These are phyloP conservation scores for Colletotrichum lupini DNA, from an alignment of 2,329 filamentous ascomycete species.

Conservation along the genomic window DNA sequence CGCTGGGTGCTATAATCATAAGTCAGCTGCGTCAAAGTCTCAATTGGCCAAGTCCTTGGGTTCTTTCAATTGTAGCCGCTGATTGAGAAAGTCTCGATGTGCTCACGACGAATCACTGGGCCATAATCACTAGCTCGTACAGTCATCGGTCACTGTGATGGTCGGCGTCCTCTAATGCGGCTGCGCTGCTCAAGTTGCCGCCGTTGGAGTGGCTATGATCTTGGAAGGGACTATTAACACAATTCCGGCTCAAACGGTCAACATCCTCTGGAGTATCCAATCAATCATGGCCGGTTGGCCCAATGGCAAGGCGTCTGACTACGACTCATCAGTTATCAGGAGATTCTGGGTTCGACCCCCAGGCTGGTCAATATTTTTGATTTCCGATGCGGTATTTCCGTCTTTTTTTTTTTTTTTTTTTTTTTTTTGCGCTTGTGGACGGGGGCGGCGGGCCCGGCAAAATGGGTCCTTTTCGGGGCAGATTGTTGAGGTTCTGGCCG, in stretches of 20 bases:
- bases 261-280: neutral
- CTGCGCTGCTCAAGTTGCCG: no score
- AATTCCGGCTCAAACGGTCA: accelerated
- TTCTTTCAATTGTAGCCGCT: no score
- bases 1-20: no score
- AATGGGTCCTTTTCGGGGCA: neutral
- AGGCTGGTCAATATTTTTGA: conserved; percentile 25
- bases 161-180: no score
- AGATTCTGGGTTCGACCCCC: conserved; percentile 37
- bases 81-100: no score
- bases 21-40: no score
- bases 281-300: conserved; percentile 41
- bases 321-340: conserved; percentile 41
- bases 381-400: neutral
- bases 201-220: no score
- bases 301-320: conserved; percentile 57
- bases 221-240: accelerated
- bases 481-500: neutral
- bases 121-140: no score
- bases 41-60: no score
- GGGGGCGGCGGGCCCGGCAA: neutral
- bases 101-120: no score
- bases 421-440: neutral
- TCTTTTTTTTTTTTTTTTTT: neutral
- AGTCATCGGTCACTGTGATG: no score